Percentiles rank a stretch among this genome's conserved stretches.
Evolutionary conservation across 495 filamentous ascomycete genomes (phyloP).

Genomic region (Stereocaulon alpinum): DNA sequence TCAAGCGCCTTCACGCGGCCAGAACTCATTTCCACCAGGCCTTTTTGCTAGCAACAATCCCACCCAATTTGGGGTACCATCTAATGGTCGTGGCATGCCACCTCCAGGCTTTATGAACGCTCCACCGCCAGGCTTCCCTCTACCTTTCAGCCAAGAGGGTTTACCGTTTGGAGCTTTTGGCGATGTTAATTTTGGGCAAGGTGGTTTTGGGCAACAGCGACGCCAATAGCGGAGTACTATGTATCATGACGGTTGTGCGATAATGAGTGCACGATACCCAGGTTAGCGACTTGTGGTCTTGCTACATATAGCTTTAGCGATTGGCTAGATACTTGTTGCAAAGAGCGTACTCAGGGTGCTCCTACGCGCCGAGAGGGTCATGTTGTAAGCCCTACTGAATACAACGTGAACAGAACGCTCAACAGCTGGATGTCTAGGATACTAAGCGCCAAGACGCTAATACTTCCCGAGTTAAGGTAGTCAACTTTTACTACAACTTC

Average conservation of each 20-base stretch:
- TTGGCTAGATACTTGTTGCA: not conserved
- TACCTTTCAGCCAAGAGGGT: constrained; percentile 36
- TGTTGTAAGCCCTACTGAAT: not conserved
- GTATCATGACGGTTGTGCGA: constrained; percentile 6
- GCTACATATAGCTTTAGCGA: constrained; percentile 3
- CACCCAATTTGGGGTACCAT: constrained; percentile 10
- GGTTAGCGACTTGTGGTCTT: constrained; percentile 8
- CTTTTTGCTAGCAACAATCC: constrained; percentile 33
- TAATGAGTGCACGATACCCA: constrained; percentile 19
- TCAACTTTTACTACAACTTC: no score
- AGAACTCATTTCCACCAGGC: constrained; percentile 34
- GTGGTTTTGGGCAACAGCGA: constrained; percentile 13
- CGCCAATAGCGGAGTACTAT: constrained; percentile 8
- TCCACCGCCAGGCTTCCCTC: constrained; percentile 36
- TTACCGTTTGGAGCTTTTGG: constrained; percentile 10
- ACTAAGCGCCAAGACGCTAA: no score
- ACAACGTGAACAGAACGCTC: no score
- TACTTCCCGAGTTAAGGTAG: no score
- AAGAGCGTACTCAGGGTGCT: not conserved
- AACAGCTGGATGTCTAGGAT: no score
- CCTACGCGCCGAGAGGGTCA: not conserved
- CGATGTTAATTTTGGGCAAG: constrained; percentile 14
- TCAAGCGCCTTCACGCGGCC: constrained; percentile 29
- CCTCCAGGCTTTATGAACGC: constrained; percentile 39
- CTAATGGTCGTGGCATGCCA: constrained; percentile 35